A percentile compares a stretch with the other conserved stretches of the same genome.
Conservation (phyloP, 768 basidiomycete species). For the Lactarius pseudohatsudake region DNA sequence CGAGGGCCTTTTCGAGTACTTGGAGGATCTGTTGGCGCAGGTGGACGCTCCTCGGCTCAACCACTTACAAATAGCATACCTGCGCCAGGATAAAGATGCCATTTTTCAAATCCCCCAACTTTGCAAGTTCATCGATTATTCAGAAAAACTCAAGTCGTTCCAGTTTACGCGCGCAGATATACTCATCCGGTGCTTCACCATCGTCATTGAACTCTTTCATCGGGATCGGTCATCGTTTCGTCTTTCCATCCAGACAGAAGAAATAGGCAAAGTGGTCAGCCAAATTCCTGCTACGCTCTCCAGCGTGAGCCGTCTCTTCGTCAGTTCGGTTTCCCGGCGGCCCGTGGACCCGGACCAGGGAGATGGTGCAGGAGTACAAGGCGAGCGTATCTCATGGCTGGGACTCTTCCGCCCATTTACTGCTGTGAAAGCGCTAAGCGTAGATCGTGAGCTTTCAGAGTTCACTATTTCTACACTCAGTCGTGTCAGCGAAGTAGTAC, state of each 20-base stretch:
- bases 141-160: neutral
- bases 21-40: neutral
- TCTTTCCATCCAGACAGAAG: too few species aligned
- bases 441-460: neutral
- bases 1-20: neutral
- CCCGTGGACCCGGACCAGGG: too few species aligned
- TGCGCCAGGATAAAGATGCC: too few species aligned
- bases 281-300: neutral
- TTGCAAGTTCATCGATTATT: neutral
- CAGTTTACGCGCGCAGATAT: neutral
- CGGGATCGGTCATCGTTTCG: too few species aligned
- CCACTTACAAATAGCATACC: too few species aligned
- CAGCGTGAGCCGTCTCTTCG: neutral
- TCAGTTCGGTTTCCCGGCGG: neutral
- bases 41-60: neutral
- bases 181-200: too few species aligned
- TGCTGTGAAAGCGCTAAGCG: neutral
- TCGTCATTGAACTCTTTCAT: too few species aligned
- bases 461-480: neutral
- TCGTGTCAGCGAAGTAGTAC: neutral
- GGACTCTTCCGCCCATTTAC: neutral
- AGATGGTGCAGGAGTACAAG: too few species aligned
- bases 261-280: too few species aligned
- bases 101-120: neutral
- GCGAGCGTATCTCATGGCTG: too few species aligned